These are phyloP conservation scores for Calonectria multiphialidica DNA, from an alignment of 2,329 filamentous ascomycete species.

Conservation along the genomic window DNA sequence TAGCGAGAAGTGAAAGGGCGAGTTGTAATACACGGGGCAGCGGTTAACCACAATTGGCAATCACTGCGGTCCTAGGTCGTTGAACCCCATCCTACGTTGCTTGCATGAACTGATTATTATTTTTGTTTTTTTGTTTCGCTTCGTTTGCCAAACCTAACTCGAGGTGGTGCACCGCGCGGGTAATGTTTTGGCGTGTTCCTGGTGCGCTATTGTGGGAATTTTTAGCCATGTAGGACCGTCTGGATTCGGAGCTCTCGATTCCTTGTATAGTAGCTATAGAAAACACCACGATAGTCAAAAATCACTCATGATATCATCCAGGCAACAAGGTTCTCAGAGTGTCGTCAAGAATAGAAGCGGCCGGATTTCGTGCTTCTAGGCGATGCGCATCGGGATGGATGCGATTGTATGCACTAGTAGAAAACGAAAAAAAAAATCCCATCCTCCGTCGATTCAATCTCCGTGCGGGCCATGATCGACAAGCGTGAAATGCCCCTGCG, in stretches of 20 bases:
- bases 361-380: background rate
- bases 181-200: background rate
- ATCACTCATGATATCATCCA: background rate
- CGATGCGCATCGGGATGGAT: background rate
- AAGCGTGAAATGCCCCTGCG: background rate
- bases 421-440: background rate
- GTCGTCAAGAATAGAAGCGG: background rate
- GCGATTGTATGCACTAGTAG: background rate
- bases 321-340: background rate
- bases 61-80: background rate
- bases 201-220: background rate
- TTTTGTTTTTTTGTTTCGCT: background rate
- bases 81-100: background rate
- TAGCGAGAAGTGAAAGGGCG: background rate
- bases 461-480: constrained; percentile 3
- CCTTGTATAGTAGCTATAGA: background rate
- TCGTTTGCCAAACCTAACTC: background rate
- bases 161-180: background rate
- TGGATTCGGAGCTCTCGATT: background rate
- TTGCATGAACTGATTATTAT: background rate
- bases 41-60: background rate
- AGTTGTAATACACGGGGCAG: background rate
- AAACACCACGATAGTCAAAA: background rate
- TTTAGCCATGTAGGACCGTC: background rate
- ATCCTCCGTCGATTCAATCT: constrained; percentile 10